Percentiles rank a stretch among this genome's conserved stretches.
Evolutionary conservation across 2,329 filamentous ascomycete genomes (phyloP).

Genomic region (Botrytis aclada): DNA sequence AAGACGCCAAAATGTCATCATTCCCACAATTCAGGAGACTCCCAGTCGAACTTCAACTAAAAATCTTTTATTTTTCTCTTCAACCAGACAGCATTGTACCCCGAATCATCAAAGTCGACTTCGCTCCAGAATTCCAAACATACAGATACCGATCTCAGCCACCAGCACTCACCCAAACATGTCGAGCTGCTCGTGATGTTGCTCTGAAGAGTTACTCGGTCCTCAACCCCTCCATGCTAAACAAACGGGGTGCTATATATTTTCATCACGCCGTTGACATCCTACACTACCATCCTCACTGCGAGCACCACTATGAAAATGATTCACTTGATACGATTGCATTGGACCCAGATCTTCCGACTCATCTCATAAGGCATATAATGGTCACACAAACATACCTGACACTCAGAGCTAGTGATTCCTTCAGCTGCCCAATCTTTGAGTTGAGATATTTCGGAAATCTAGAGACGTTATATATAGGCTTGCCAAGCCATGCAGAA

Average conservation of each 20-base stretch:
- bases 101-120: not conserved
- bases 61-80: constrained; percentile 6
- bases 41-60: constrained; percentile 11
- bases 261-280: constrained; percentile 1
- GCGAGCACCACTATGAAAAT: not conserved
- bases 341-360: constrained; percentile 5
- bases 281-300: constrained; percentile 1
- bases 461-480: constrained; percentile 12
- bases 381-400: constrained; percentile 16
- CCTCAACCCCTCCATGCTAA: not conserved
- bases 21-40: constrained; percentile 3
- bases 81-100: constrained; percentile 1
- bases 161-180: constrained; percentile 5
- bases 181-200: constrained; percentile 5
- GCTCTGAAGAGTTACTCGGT: not conserved
- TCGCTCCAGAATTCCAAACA: not conserved
- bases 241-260: not conserved
- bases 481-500: not conserved
- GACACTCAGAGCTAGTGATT: not conserved
- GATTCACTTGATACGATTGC: not conserved
- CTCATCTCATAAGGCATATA: constrained; percentile 5
- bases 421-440: constrained; percentile 5
- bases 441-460: not conserved
- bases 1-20: not conserved
- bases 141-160: constrained; percentile 8